A percentile compares a stretch with the other conserved stretches of the same genome.
phyloP scores from a whole-genome alignment of 768 basidiomycete genomes.

The Pleurotus tuoliensis region DNA sequence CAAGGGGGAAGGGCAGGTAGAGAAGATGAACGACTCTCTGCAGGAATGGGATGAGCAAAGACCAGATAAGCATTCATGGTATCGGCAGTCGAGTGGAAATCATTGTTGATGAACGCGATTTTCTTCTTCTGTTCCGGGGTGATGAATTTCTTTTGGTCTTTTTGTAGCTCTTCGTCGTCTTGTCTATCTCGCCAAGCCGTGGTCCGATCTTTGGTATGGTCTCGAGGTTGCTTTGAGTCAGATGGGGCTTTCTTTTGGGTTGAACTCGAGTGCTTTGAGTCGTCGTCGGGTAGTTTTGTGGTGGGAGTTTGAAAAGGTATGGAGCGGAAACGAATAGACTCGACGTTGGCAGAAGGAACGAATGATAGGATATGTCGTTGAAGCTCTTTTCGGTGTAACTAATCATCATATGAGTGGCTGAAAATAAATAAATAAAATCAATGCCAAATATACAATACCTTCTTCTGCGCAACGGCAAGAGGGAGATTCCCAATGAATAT shows the following conservation, averaged over 20 bases:
- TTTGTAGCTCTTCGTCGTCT: slow-evolving; percentile 39
- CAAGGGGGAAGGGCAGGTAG: slow-evolving; percentile 44
- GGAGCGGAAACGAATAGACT: slow-evolving; percentile 91
- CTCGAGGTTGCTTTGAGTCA: slow-evolving; percentile 30
- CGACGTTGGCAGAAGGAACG: slow-evolving; percentile 76
- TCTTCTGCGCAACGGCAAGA: slow-evolving; percentile 69
- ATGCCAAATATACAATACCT: slow-evolving; percentile 42
- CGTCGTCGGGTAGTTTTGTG: slow-evolving; percentile 47
- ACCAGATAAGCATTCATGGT: slow-evolving; percentile 88
- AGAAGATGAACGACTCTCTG: slow-evolving; percentile 38
- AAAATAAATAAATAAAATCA: not conserved
- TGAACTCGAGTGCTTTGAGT: slow-evolving; percentile 23
- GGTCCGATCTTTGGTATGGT: slow-evolving; percentile 56
- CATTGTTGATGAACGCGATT: slow-evolving; percentile 90
- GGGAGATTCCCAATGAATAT: slow-evolving; percentile 91
- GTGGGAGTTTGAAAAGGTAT: slow-evolving; percentile 87
- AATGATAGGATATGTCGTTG: slow-evolving; percentile 71
- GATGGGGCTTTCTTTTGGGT: slow-evolving; percentile 12
- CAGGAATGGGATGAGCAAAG: slow-evolving; percentile 65
- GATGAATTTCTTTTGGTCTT: slow-evolving; percentile 63
- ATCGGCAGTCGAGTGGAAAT: slow-evolving; percentile 76
- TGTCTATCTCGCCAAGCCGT: slow-evolving; percentile 53
- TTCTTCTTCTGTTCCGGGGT: slow-evolving; percentile 87
- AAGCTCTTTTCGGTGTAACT: slow-evolving; percentile 77
- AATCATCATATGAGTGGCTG: not conserved